Evolutionary conservation across 257 asterid genomes (phyloP).

Genomic region (Phtheirospermum japonicum): DNA sequence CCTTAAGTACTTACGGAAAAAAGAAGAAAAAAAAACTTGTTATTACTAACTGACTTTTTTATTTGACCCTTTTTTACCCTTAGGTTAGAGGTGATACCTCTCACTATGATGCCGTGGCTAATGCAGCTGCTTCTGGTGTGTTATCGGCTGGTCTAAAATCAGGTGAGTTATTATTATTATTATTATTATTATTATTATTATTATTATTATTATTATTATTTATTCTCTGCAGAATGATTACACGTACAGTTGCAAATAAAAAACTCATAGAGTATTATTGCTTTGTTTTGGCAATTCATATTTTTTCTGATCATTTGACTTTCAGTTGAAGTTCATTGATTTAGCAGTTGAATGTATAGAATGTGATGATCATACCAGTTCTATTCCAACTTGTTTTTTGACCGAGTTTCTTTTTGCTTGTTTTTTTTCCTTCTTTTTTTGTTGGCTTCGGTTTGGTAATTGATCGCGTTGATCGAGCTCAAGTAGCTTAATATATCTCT

Average conservation of each 20-base stretch:
- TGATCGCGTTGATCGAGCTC: no score
- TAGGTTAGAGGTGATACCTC: conserved; percentile 91
- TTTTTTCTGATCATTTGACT: neutral
- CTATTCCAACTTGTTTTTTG: neutral
- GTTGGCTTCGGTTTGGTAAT: no score
- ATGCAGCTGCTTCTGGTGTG: conserved; percentile 95
- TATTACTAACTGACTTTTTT: neutral
- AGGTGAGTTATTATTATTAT: conserved; percentile 55
- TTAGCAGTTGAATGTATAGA: neutral
- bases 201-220: no score
- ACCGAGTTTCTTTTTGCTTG: neutral
- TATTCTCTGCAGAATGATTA: no score
- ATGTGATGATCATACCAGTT: neutral
- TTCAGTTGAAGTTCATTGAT: neutral
- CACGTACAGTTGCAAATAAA: no score
- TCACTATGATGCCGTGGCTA: conserved; percentile 96
- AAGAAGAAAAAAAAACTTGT: no score
- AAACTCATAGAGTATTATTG: no score
- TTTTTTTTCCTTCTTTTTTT: no score
- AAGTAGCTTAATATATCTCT: no score
- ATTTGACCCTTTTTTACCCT: conserved; percentile 23
- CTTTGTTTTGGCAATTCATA: neutral
- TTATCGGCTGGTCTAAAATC: conserved; percentile 80
- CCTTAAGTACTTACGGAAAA: neutral
- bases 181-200: no score